Percentiles rank a stretch among this genome's conserved stretches.
These are phyloP conservation scores for Gynochthodes officinalis DNA, from an alignment of 257 asterid genomes.

Conservation along the genomic window DNA sequence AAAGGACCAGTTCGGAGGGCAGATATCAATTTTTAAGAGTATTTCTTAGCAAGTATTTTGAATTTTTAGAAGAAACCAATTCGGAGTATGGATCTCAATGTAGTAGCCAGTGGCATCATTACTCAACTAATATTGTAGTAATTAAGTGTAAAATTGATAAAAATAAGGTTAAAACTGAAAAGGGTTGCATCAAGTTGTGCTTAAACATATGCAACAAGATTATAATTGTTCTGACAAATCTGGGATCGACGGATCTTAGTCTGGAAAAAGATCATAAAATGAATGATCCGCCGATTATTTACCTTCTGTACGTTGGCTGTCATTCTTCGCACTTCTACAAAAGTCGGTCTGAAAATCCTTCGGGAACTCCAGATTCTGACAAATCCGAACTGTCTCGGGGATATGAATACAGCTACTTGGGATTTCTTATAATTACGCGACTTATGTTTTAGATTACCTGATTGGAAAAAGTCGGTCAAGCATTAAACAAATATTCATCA, in stretches of 20 bases:
- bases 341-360: slow-evolving; percentile 31
- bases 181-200: too few relatives aligned
- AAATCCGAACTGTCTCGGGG: slow-evolving; percentile 26
- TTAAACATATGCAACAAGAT: background rate
- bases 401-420: slow-evolving; percentile 19
- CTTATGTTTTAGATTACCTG: slow-evolving; percentile 44
- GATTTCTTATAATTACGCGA: slow-evolving; percentile 6
- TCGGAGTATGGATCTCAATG: too few relatives aligned
- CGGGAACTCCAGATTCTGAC: slow-evolving; percentile 6
- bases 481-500: slow-evolving; percentile 1
- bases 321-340: slow-evolving; percentile 39
- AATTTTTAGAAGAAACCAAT: too few relatives aligned
- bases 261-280: background rate
- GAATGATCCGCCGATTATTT: slow-evolving; percentile 35
- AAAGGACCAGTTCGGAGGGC: too few relatives aligned
- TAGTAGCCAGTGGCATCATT: too few relatives aligned
- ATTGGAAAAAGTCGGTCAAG: slow-evolving; percentile 36
- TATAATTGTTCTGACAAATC: slow-evolving; percentile 9
- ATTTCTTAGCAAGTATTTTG: too few relatives aligned
- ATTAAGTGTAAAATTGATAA: too few relatives aligned
- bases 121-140: too few relatives aligned
- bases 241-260: slow-evolving; percentile 2
- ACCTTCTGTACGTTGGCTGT: slow-evolving; percentile 49
- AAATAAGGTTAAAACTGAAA: too few relatives aligned
- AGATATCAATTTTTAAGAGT: too few relatives aligned